Base-by-base conservation (phyloP, 2,329 filamentous ascomycete species). In the Pseudophaeomoniella oleicola region DNA sequence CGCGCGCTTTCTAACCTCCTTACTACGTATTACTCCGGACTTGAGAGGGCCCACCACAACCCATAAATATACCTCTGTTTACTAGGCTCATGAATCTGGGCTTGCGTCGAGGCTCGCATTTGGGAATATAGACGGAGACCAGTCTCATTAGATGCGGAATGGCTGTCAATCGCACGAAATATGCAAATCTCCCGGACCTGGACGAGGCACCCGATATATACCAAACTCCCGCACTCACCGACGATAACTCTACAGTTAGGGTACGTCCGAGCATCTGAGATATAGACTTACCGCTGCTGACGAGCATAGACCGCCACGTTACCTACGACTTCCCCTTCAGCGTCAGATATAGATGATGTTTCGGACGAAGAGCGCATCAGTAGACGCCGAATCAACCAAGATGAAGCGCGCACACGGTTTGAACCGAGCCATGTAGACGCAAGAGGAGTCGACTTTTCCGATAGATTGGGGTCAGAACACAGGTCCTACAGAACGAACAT, bases 121-220 rank as follows among this genome's bases (percentile, higher is more conserved):
- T n/a, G n/a, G n/a, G n/a, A n/a, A n/a, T n/a, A n/a, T n/a, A n/a
- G n/a, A n/a, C n/a, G n/a, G n/a, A n/a, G n/a, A n/a, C n/a, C n/a
- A n/a, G n/a, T n/a, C n/a, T n/a, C n/a, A n/a, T n/a, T n/a, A n/a
- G n/a, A n/a, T n/a, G n/a, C n/a, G n/a, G n/a, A n/a, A 86, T 86
- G 81, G 72, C 81, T 22, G 67, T 82, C 13, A 9, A 11, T 43
- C 82, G 78, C 54, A 74, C 79, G 51, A 90, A 90, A 66, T 90
- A 88, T 54, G 81, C 82, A 35, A 78, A 76, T 39, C 63, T 90
- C 44, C 83, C 82, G 39, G 83, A 88, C 55, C 62, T 90, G 56
- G 83, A 94, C 61, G 81, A 80, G 37, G 86, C 87, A 17, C 87
- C 87, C 46, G 90, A 96, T 53, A 84, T 94, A 50, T 96, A 94